phyloP scores from a whole-genome alignment of 2,329 filamentous ascomycete species.

The Aureobasidium sp. region DNA sequence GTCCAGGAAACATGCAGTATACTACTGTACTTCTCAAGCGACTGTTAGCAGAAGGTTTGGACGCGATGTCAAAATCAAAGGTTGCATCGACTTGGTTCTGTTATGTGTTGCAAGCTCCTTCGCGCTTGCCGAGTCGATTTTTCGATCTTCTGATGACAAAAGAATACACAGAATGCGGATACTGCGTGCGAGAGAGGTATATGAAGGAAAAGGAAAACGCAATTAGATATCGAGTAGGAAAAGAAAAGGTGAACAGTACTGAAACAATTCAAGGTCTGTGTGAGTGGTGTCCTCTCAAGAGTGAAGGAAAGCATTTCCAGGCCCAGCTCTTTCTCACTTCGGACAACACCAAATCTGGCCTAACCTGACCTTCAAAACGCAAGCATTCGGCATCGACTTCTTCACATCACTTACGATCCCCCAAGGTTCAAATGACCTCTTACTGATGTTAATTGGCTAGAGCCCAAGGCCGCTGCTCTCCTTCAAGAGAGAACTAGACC shows the following conservation, averaged over 20 bases:
- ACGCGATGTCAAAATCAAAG: too few relatives aligned
- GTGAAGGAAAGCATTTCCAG: neutral
- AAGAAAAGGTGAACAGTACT: neutral
- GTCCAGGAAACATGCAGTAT: neutral
- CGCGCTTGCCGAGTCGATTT: neutral
- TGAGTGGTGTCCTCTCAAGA: neutral
- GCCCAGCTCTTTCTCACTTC: neutral
- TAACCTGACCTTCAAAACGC: too few relatives aligned
- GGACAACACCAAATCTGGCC: neutral
- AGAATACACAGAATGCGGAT: neutral
- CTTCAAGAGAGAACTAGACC: too few relatives aligned
- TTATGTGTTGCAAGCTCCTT: neutral
- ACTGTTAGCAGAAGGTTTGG: neutral
- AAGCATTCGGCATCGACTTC: too few relatives aligned
- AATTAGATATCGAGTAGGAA: neutral
- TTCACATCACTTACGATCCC: neutral
- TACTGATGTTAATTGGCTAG: neutral
- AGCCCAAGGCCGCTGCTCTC: too few relatives aligned
- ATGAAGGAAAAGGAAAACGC: neutral
- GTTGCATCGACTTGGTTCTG: neutral
- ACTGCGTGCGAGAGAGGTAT: neutral
- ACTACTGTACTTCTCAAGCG: neutral
- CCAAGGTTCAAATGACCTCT: neutral
- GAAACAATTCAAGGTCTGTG: neutral
- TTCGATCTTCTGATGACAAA: neutral